phyloP scores from a whole-genome alignment of 179 eudicot species.

The Beta macrorhiza region DNA sequence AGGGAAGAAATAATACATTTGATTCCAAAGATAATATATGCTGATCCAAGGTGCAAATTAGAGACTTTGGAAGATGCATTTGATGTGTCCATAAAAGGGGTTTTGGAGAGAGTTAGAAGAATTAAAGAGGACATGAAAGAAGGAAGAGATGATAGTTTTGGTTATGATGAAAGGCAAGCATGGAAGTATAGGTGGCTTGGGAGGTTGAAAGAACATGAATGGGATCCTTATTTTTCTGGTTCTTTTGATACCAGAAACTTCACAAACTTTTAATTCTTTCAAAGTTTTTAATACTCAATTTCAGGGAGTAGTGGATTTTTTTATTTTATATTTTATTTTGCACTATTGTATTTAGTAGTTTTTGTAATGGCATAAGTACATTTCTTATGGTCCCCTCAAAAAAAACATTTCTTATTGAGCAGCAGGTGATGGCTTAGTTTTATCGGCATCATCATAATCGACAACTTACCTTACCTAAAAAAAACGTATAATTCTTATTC shows the following conservation, averaged over 20 bases:
- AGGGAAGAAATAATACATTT: constrained; percentile 54
- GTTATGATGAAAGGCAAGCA: constrained; percentile 46
- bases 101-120: constrained; percentile 44
- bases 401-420: too few relatives aligned
- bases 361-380: too few relatives aligned
- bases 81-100: constrained; percentile 57
- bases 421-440: too few relatives aligned
- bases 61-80: constrained; percentile 64
- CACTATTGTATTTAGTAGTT: constrained; percentile 16
- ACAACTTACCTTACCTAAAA: too few relatives aligned
- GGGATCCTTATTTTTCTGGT: constrained; percentile 74
- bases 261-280: constrained; percentile 27
- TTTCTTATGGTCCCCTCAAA: too few relatives aligned
- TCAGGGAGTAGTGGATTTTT: not conserved
- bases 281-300: not conserved
- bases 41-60: constrained; percentile 58
- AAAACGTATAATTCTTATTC: too few relatives aligned
- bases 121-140: constrained; percentile 41
- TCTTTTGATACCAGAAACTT: constrained; percentile 39
- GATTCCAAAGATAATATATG: constrained; percentile 61
- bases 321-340: not conserved
- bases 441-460: too few relatives aligned
- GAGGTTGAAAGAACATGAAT: constrained; percentile 41
- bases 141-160: constrained; percentile 44
- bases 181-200: constrained; percentile 69